Evolutionary conservation across 1,284 basidiomycete species (phyloP).

Genomic region (Clitocybe nebularis): DNA sequence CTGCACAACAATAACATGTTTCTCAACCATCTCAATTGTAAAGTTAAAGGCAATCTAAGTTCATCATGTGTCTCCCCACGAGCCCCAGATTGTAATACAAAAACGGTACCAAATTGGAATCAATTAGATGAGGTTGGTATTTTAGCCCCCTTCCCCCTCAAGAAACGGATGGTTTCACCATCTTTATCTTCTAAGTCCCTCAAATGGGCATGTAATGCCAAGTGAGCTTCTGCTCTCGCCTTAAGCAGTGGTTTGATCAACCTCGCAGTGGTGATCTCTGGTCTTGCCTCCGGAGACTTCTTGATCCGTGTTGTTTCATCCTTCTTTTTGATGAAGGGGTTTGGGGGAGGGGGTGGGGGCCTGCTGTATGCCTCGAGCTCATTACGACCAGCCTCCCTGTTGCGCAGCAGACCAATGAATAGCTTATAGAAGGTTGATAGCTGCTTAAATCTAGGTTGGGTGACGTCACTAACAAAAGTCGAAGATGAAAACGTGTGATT

Average conservation of each 20-base stretch:
- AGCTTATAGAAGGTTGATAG: slow-evolving; percentile 35
- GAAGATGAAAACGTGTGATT: not conserved
- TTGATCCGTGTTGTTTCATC: slow-evolving; percentile 1
- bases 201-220: slow-evolving; percentile 19
- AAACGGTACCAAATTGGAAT: too few species aligned
- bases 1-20: slow-evolving; percentile 1
- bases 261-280: slow-evolving; percentile 4
- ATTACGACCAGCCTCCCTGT: slow-evolving; percentile 14
- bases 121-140: not conserved
- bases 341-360: slow-evolving; percentile 32
- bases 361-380: slow-evolving; percentile 28
- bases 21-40: too few species aligned
- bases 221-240: slow-evolving; percentile 21
- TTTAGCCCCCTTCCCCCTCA: not conserved
- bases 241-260: slow-evolving; percentile 24
- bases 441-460: slow-evolving; percentile 25
- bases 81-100: too few species aligned
- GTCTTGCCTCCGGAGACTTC: not conserved
- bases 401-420: slow-evolving; percentile 24
- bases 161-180: slow-evolving; percentile 4
- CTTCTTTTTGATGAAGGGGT: slow-evolving; percentile 32
- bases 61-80: too few species aligned
- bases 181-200: slow-evolving; percentile 14
- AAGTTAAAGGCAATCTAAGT: too few species aligned
- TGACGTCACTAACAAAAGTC: not conserved